phyloP scores from a whole-genome alignment of 1,284 basidiomycete species.

The Earliella scabrosa region DNA sequence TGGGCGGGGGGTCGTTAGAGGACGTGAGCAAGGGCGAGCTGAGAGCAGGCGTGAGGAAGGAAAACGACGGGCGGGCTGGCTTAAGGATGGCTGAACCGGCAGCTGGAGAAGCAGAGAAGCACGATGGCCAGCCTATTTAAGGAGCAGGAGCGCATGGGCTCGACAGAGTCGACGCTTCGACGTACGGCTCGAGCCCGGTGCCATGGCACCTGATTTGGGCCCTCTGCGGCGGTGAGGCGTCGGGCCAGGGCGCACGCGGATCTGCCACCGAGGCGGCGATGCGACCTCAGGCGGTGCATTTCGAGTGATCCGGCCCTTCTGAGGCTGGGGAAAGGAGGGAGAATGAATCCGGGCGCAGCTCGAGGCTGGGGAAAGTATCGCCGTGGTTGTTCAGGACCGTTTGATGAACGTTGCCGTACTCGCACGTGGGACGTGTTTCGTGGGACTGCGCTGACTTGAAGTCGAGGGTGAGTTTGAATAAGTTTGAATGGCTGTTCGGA shows the following conservation, averaged over 20 bases:
- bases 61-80: constrained; percentile 1
- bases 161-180: constrained; percentile 14
- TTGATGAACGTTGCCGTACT: background rate
- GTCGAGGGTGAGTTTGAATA: no score
- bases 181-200: no score
- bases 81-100: constrained; percentile 22
- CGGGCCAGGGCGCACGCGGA: constrained; percentile 4
- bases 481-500: no score
- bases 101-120: constrained; percentile 19
- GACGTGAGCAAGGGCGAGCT: constrained; percentile 7
- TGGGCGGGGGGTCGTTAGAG: no score
- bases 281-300: background rate
- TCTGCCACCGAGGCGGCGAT: constrained; percentile 2
- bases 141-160: constrained; percentile 11
- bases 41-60: background rate
- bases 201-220: constrained; percentile 19
- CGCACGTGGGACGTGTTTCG: background rate
- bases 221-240: no score
- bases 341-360: no score
- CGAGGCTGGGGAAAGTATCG: no score
- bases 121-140: constrained; percentile 17
- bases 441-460: no score
- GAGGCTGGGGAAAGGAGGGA: no score
- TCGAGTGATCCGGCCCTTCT: no score
- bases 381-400: no score